Evolutionary conservation across 23 red algal genomes (phyloP).

Genomic region (Chondrus crispus): DNA sequence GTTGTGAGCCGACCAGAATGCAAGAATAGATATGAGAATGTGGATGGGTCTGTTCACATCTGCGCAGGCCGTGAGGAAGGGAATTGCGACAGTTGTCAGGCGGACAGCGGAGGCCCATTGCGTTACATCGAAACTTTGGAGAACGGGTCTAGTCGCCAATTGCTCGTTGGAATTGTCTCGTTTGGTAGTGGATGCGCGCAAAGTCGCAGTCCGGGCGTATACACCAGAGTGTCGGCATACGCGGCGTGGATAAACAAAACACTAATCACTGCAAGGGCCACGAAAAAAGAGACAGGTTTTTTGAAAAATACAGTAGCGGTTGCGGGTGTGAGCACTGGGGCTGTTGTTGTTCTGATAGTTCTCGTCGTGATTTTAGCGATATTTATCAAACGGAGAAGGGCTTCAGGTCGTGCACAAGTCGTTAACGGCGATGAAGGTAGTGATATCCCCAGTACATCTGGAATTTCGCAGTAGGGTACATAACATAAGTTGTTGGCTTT

Average conservation of each 20-base stretch:
- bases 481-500: not conserved
- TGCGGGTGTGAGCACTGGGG: not conserved
- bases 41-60: slow-evolving; percentile 24
- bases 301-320: not conserved
- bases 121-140: not conserved
- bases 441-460: not conserved
- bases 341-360: not conserved
- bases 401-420: not conserved
- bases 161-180: slow-evolving; percentile 42
- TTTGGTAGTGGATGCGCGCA: slow-evolving; percentile 63
- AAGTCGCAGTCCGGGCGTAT: slow-evolving; percentile 28
- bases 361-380: not conserved
- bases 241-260: slow-evolving; percentile 22
- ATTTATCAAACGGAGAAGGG: not conserved
- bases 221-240: slow-evolving; percentile 51
- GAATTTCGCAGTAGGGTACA: not conserved
- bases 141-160: not conserved
- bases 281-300: not conserved
- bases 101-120: slow-evolving; percentile 53
- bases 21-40: not conserved
- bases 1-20: not conserved
- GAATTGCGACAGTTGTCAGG: slow-evolving; percentile 65
- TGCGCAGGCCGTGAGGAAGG: slow-evolving; percentile 53
- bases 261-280: not conserved
- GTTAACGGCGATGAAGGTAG: not conserved